Base-by-base conservation (phyloP, 2,329 filamentous ascomycete genomes). In the Pyrenochaeta sp. region DNA sequence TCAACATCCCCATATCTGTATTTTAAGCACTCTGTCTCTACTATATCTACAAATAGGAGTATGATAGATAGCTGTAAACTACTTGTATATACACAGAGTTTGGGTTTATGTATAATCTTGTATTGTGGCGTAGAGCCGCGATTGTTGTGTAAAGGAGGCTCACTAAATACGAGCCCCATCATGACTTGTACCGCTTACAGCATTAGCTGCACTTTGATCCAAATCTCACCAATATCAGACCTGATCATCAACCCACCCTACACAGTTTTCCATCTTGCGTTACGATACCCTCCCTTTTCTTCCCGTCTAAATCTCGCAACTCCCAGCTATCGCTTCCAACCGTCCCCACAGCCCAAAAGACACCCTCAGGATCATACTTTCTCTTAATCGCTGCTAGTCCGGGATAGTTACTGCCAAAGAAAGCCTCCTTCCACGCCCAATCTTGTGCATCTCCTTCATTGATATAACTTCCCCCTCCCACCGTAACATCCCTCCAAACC, bases 401-500 rank as follows among this genome's bases (percentile, higher is more conserved):
- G 39, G 30, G 57, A 58, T 74, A 74, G 50, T 73, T 67, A 1
- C 12, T 32, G 28, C 72, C 71, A 43, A 58, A 75, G 43, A 72
- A 73, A 3, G 57, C 62, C 0, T 61, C 30, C 51, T 69, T 66
- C 63, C 64, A 74, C 27, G 56, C 54, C 57, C 60, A 59, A 45
- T 70, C 68, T 62, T 71, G 69, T 56, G 66, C 66, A 61, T 73
- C 69, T 10, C 68, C 70, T 27, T 73, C 72, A 49, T 72, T 72
- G 37, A 70, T 61, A 61, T 73, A 73, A 50, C 59, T 62, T 40
- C 71, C 69, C 34, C 58, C 53, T 6, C 60, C 64, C 0, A 61
- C 62, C 1, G 66, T 66, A 8, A 70, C 57, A 56, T 70, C 67
- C 2, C 68, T 43, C 68, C 68, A 73, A 9, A 6, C 43, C 59